These are phyloP conservation scores for Nemania sp. DNA, from an alignment of 2,329 filamentous ascomycete genomes.

Conservation along the genomic window DNA sequence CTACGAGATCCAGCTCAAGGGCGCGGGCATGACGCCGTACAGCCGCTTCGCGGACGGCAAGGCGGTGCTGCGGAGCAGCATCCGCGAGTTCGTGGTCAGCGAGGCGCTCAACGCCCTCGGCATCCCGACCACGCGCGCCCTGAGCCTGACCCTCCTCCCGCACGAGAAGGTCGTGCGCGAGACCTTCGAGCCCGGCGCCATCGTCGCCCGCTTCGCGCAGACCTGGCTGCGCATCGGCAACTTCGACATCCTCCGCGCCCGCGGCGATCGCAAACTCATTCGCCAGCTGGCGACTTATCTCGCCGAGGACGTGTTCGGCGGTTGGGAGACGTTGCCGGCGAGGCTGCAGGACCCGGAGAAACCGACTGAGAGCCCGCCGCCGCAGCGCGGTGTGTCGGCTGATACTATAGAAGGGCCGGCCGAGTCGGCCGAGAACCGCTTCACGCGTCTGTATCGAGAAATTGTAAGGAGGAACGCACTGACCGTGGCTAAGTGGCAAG, in stretches of 20 bases:
- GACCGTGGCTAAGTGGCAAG: slow-evolving; percentile 93
- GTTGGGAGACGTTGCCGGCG: slow-evolving; percentile 82
- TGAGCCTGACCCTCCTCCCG: slow-evolving; percentile 79
- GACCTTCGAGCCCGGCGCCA: slow-evolving; percentile 83
- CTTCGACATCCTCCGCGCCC: slow-evolving; percentile 85
- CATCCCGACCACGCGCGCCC: slow-evolving; percentile 83
- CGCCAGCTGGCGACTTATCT: slow-evolving; percentile 78
- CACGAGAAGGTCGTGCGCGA: slow-evolving; percentile 76
- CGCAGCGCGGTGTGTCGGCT: slow-evolving; percentile 56
- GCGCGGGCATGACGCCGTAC: slow-evolving; percentile 90
- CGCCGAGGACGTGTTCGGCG: slow-evolving; percentile 82
- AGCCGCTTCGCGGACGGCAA: slow-evolving; percentile 95
- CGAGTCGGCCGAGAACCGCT: slow-evolving; percentile 79
- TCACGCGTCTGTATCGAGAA: slow-evolving; percentile 83
- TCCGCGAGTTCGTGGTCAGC: slow-evolving; percentile 90
- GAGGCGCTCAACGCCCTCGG: slow-evolving; percentile 84
- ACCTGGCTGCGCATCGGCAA: slow-evolving; percentile 93
- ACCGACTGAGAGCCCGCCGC: slow-evolving; percentile 49
- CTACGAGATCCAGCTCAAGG: slow-evolving; percentile 94
- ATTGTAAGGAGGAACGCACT: slow-evolving; percentile 82
- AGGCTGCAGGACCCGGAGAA: slow-evolving; percentile 56
- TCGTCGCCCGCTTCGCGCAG: slow-evolving; percentile 89
- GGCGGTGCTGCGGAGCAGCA: slow-evolving; percentile 88
- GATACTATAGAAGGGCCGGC: slow-evolving; percentile 67
- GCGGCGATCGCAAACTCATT: slow-evolving; percentile 76